A percentile compares a stretch with the other conserved stretches of the same genome.
Evolutionary conservation across 2,329 filamentous ascomycete species (phyloP).

Genomic region (Fusarium sp.): DNA sequence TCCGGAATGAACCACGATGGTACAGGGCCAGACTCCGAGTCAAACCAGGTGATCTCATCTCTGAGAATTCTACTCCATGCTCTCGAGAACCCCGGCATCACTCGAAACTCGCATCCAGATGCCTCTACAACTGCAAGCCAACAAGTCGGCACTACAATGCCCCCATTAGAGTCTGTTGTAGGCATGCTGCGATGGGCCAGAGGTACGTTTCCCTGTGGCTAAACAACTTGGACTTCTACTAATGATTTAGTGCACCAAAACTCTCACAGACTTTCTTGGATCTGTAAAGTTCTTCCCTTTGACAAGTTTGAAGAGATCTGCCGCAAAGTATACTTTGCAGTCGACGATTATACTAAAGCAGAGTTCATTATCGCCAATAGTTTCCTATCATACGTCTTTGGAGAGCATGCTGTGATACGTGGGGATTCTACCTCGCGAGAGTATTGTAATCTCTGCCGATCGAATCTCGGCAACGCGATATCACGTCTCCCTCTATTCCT

Average conservation of each 20-base stretch:
- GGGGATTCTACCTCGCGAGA: slow-evolving; percentile 38
- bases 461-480: slow-evolving; percentile 44
- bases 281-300: slow-evolving; percentile 50
- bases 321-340: slow-evolving; percentile 51
- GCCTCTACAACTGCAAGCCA: neutral
- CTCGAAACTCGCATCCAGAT: neutral
- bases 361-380: slow-evolving; percentile 53
- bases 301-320: slow-evolving; percentile 48
- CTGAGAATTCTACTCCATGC: slow-evolving; percentile 10
- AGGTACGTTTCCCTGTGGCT: slow-evolving; percentile 25
- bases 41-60: slow-evolving; percentile 12
- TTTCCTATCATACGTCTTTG: slow-evolving; percentile 51
- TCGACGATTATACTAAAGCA: slow-evolving; percentile 47
- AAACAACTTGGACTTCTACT: neutral
- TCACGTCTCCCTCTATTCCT: slow-evolving; percentile 47
- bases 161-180: slow-evolving; percentile 45
- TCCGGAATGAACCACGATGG: neutral
- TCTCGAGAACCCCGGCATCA: neutral
- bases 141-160: slow-evolving; percentile 34
- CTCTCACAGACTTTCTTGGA: slow-evolving; percentile 45
- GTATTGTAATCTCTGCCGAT: slow-evolving; percentile 42
- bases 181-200: slow-evolving; percentile 49
- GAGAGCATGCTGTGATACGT: slow-evolving; percentile 45
- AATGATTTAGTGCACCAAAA: slow-evolving; percentile 38
- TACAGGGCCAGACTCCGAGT: neutral